Conservation (phyloP, 768 basidiomycete species). For the Suillus americanus region DNA sequence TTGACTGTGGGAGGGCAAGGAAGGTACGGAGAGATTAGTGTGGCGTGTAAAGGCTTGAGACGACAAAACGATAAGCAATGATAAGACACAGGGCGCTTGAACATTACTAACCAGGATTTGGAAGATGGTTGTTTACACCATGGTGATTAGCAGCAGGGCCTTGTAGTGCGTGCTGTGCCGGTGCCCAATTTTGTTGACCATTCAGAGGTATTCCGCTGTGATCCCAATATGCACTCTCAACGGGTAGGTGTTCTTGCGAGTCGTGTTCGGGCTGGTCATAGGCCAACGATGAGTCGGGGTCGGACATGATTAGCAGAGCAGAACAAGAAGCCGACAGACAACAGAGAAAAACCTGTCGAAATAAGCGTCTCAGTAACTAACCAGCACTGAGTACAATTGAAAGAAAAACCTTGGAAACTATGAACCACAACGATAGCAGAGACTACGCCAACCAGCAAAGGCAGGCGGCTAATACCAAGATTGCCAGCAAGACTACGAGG, state of each 20-base stretch:
- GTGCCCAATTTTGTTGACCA: conserved; percentile 10
- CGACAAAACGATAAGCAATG: conserved; percentile 10
- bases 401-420: not conserved
- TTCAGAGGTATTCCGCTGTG: conserved; percentile 3
- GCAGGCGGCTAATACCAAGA: not conserved
- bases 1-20: conserved; percentile 39
- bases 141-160: conserved; percentile 19
- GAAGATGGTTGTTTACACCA: not conserved
- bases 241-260: conserved; percentile 10
- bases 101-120: conserved; percentile 20
- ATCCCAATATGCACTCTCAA: not conserved
- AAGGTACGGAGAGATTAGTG: conserved; percentile 48
- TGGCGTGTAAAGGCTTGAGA: conserved; percentile 38
- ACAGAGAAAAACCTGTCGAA: conserved; percentile 2
- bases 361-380: not conserved
- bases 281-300: conserved; percentile 19
- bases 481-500: not conserved
- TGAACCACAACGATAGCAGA: not conserved
- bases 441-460: not conserved
- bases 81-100: not conserved
- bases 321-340: not conserved
- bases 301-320: conserved; percentile 24
- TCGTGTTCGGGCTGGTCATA: conserved; percentile 26
- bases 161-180: conserved; percentile 7
- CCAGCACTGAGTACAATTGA: not conserved